Evolutionary conservation across 2,329 filamentous ascomycete genomes (phyloP).

Genomic region (Ophiocordyceps camponoti-rufipedis): DNA sequence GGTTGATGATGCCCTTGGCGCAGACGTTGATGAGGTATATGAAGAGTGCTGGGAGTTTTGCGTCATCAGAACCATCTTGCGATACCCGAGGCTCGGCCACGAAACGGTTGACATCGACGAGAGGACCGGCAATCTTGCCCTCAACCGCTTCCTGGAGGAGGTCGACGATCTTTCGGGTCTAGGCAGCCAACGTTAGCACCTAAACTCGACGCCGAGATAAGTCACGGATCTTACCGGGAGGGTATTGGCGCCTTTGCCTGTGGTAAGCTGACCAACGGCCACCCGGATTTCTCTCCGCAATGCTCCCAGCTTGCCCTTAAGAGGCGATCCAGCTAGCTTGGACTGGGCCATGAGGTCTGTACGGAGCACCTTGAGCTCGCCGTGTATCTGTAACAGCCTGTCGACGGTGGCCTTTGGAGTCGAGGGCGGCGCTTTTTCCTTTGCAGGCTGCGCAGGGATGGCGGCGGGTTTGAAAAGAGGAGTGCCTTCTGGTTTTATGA

Average conservation of each 20-base stretch:
- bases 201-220: background rate
- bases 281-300: slow-evolving; percentile 55
- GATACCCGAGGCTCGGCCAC: slow-evolving; percentile 27
- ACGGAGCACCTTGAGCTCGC: slow-evolving; percentile 47
- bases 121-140: slow-evolving; percentile 29
- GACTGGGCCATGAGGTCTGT: slow-evolving; percentile 40
- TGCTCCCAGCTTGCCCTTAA: slow-evolving; percentile 52
- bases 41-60: slow-evolving; percentile 42
- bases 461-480: slow-evolving; percentile 1
- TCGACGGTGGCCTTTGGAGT: slow-evolving; percentile 11
- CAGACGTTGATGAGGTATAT: slow-evolving; percentile 65
- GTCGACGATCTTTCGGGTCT: slow-evolving; percentile 18
- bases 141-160: slow-evolving; percentile 34
- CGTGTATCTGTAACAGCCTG: slow-evolving; percentile 40
- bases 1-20: slow-evolving; percentile 52
- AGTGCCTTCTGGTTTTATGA: too few species aligned
- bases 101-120: slow-evolving; percentile 36
- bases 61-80: slow-evolving; percentile 30
- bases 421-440: background rate
- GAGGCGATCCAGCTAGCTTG: slow-evolving; percentile 22
- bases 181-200: slow-evolving; percentile 4
- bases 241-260: slow-evolving; percentile 41
- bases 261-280: slow-evolving; percentile 55
- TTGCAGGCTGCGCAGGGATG: background rate
- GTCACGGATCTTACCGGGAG: slow-evolving; percentile 14